Percentiles rank a stretch among this genome's conserved stretches.
Evolutionary conservation across 1,284 basidiomycete species (phyloP).

Genomic region (Puccinia horiana): DNA sequence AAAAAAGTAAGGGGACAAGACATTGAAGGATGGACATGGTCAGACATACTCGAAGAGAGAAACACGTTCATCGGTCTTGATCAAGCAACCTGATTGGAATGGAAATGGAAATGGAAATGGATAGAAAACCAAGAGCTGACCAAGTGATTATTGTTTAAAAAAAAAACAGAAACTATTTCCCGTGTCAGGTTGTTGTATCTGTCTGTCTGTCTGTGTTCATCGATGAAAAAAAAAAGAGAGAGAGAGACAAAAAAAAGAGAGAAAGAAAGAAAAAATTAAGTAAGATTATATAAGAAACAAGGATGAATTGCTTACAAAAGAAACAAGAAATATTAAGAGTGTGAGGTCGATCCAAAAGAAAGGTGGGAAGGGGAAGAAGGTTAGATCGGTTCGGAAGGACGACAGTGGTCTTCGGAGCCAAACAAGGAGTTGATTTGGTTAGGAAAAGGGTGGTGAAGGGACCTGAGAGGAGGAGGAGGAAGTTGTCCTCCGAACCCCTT

Average conservation of each 20-base stretch:
- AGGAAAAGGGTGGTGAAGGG: not conserved
- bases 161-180: not conserved
- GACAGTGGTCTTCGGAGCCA: not conserved
- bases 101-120: too few species aligned
- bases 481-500: slow-evolving; percentile 26
- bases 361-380: not conserved
- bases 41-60: too few species aligned
- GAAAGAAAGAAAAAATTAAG: not conserved
- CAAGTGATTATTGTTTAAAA: not conserved
- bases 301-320: not conserved
- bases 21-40: too few species aligned
- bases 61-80: too few species aligned
- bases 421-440: not conserved
- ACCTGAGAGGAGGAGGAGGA: not conserved
- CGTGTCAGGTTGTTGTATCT: too few species aligned
- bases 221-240: not conserved
- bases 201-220: too few species aligned
- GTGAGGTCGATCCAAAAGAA: not conserved
- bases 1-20: too few species aligned
- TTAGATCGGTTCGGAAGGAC: not conserved
- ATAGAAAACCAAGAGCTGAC: too few species aligned
- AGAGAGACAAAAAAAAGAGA: not conserved
- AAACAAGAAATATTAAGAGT: not conserved
- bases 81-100: too few species aligned
- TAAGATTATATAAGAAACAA: not conserved